Conservation (phyloP, 495 filamentous ascomycete species). For the Pseudoneurospora amorphoporcata region DNA sequence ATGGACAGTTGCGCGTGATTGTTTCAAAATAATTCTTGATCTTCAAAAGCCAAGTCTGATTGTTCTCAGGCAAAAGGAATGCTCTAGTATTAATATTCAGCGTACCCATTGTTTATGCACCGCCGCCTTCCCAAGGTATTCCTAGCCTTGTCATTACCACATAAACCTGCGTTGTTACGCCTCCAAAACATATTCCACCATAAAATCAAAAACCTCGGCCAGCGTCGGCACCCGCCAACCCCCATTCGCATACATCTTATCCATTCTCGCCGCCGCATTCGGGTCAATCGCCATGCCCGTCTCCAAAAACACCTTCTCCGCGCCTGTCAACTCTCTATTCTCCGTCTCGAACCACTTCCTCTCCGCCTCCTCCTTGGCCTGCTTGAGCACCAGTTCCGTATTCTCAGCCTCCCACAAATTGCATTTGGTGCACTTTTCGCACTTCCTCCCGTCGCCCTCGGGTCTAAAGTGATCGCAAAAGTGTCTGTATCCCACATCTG, state of each 20-base stretch:
- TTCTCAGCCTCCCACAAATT: slow-evolving; percentile 85
- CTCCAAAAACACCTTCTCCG: slow-evolving; percentile 39
- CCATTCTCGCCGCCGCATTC: slow-evolving; percentile 14
- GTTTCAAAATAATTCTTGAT: not conserved
- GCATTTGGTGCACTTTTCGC: slow-evolving; percentile 72
- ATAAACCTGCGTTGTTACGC: slow-evolving; percentile 8
- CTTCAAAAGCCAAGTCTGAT: not conserved
- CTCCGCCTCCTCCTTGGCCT: slow-evolving; percentile 73
- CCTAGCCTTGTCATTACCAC: not conserved
- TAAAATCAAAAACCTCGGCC: slow-evolving; percentile 33
- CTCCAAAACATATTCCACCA: slow-evolving; percentile 32
- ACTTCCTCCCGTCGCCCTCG: slow-evolving; percentile 51
- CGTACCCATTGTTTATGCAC: not conserved
- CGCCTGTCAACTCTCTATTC: slow-evolving; percentile 36
- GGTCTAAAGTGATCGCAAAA: slow-evolving; percentile 96
- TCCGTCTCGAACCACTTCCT: slow-evolving; percentile 67
- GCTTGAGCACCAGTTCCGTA: slow-evolving; percentile 63
- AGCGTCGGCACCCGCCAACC: slow-evolving; percentile 25
- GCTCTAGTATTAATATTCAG: not conserved
- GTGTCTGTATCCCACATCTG: slow-evolving; percentile 63
- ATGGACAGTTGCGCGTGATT: not conserved
- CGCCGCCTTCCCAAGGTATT: not conserved
- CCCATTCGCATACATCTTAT: slow-evolving; percentile 15
- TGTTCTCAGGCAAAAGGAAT: not conserved
- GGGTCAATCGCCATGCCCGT: slow-evolving; percentile 24